phyloP scores from a whole-genome alignment of 2,329 filamentous ascomycete genomes.

The Nemania diffusa region DNA sequence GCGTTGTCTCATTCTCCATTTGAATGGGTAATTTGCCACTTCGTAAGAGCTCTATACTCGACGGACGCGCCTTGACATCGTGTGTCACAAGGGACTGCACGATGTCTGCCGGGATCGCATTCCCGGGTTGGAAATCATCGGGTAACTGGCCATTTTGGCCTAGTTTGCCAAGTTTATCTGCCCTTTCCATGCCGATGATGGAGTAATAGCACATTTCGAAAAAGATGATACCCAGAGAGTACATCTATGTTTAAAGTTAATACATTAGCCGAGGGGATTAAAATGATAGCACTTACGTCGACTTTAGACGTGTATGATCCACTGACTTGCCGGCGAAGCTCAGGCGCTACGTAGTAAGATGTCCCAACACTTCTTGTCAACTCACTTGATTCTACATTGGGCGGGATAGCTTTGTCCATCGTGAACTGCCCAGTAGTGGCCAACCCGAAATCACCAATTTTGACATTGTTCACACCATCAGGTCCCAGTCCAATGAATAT shows the following conservation, averaged over 20 bases:
- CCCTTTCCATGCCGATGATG: slow-evolving; percentile 71
- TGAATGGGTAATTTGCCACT: slow-evolving; percentile 89
- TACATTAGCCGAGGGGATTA: not conserved
- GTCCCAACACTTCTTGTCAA: slow-evolving; percentile 80
- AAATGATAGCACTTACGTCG: slow-evolving; percentile 67
- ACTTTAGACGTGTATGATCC: slow-evolving; percentile 92
- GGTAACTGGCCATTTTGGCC: slow-evolving; percentile 76
- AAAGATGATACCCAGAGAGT: slow-evolving; percentile 95
- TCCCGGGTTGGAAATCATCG: slow-evolving; percentile 72
- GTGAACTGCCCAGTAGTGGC: slow-evolving; percentile 87
- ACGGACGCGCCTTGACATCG: slow-evolving; percentile 83
- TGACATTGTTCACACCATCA: slow-evolving; percentile 87
- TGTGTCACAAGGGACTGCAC: slow-evolving; percentile 84
- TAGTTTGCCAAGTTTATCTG: slow-evolving; percentile 72
- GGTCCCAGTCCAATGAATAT: slow-evolving; percentile 80
- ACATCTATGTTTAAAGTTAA: slow-evolving; percentile 72
- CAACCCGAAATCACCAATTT: slow-evolving; percentile 95
- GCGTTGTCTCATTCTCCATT: slow-evolving; percentile 91
- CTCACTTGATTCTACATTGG: slow-evolving; percentile 64
- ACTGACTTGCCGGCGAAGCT: slow-evolving; percentile 79
- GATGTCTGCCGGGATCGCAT: slow-evolving; percentile 81
- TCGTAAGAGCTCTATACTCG: slow-evolving; percentile 81
- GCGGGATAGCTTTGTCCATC: slow-evolving; percentile 62
- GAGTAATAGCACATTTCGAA: slow-evolving; percentile 92
- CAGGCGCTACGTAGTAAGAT: slow-evolving; percentile 91